Evolutionary conservation across 352 stramenopile species (phyloP).

Genomic region (Phytophthora macrochlamydospora): DNA sequence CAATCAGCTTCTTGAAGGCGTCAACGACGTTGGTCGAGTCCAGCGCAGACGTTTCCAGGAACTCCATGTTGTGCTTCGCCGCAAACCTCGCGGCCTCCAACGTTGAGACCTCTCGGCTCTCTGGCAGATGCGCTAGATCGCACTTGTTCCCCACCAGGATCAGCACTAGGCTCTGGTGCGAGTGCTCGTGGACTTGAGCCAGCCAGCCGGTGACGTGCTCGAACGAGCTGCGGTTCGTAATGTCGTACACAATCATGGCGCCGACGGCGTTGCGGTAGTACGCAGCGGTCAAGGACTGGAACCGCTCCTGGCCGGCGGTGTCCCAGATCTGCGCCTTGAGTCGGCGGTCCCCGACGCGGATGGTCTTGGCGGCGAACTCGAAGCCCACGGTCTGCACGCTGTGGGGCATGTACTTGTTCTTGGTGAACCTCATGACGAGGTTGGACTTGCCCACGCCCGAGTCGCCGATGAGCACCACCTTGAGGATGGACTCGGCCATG

Average conservation of each 20-base stretch:
- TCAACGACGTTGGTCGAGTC: slow-evolving; percentile 89
- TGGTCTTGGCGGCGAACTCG: slow-evolving; percentile 89
- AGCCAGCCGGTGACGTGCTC: slow-evolving; percentile 83
- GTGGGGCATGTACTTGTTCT: slow-evolving; percentile 86
- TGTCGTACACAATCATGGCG: slow-evolving; percentile 93
- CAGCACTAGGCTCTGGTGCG: slow-evolving; percentile 83
- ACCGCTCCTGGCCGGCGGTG: slow-evolving; percentile 89
- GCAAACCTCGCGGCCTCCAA: slow-evolving; percentile 86
- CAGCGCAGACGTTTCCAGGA: slow-evolving; percentile 85
- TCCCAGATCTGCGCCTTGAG: slow-evolving; percentile 92
- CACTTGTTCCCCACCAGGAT: slow-evolving; percentile 91
- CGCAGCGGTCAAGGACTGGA: slow-evolving; percentile 91
- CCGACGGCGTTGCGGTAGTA: slow-evolving; percentile 93
- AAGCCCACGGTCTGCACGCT: slow-evolving; percentile 87
- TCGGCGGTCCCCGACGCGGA: slow-evolving; percentile 80
- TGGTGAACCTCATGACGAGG: slow-evolving; percentile 88
- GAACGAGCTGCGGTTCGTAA: slow-evolving; percentile 88
- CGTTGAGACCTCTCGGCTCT: slow-evolving; percentile 85
- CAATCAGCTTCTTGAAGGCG: slow-evolving; percentile 89
- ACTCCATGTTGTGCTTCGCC: slow-evolving; percentile 82
- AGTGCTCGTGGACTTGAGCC: slow-evolving; percentile 80
- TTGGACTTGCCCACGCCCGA: slow-evolving; percentile 90
- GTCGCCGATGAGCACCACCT: slow-evolving; percentile 90
- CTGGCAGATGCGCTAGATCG: slow-evolving; percentile 76
- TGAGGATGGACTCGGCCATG: slow-evolving; percentile 68